phyloP scores from a whole-genome alignment of 371 early-diverging fungal genomes.

The Chytridium lagenaria region DNA sequence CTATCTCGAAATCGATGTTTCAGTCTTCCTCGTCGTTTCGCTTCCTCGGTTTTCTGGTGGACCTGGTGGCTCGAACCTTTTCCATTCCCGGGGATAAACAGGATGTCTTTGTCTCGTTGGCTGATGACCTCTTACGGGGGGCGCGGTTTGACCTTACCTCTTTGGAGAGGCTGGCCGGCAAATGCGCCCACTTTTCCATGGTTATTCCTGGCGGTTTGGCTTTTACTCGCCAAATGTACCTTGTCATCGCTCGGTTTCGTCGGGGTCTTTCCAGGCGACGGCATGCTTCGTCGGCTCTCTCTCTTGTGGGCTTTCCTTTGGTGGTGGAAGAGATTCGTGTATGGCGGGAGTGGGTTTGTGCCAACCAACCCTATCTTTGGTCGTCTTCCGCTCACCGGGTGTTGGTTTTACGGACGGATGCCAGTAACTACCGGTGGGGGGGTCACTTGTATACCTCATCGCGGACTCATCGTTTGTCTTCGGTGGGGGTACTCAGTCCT shows the following conservation, averaged over 20 bases:
- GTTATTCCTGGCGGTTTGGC: slow-evolving; percentile 20
- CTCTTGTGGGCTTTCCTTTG: not conserved
- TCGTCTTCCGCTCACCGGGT: slow-evolving; percentile 9
- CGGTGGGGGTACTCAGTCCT: too few relatives aligned
- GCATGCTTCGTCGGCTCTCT: not conserved
- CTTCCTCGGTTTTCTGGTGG: not conserved
- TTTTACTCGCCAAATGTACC: slow-evolving; percentile 18
- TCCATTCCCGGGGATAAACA: not conserved
- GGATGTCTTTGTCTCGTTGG: not conserved
- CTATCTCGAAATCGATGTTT: not conserved
- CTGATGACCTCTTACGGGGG: not conserved
- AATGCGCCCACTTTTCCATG: slow-evolving; percentile 22
- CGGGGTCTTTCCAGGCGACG: not conserved
- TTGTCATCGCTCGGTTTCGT: not conserved
- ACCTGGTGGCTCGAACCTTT: not conserved
- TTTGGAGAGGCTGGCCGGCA: slow-evolving; percentile 16
- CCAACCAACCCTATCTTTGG: not conserved
- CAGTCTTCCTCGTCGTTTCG: not conserved
- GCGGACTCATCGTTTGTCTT: too few relatives aligned
- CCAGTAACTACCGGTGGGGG: slow-evolving; percentile 15
- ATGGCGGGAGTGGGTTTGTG: too few relatives aligned
- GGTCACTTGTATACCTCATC: not conserved
- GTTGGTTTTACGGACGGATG: slow-evolving; percentile 12
- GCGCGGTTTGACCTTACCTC: not conserved
- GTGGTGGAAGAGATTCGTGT: not conserved